These are phyloP conservation scores for Pachyrhizus erosus DNA, from an alignment of 306 rosid genomes.

Conservation along the genomic window DNA sequence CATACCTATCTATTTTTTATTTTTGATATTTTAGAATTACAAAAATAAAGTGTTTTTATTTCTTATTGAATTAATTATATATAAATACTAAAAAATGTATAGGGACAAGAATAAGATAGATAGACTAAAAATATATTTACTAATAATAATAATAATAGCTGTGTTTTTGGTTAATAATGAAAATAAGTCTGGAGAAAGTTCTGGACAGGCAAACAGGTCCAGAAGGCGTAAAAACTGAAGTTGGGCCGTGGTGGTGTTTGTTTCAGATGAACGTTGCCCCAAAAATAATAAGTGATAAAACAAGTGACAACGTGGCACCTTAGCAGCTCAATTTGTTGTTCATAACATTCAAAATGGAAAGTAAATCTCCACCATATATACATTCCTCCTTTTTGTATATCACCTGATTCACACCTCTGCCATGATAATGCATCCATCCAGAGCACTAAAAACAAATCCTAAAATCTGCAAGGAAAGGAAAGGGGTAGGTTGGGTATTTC, in stretches of 20 bases:
- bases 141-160: neutral
- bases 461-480: no score
- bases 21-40: no score
- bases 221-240: neutral
- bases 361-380: neutral
- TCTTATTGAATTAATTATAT: neutral
- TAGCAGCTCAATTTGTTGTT: neutral
- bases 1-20: no score
- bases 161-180: no score
- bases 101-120: neutral
- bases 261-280: neutral
- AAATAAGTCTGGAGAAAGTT: neutral
- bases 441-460: conserved; percentile 10
- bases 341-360: neutral
- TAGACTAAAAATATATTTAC: neutral
- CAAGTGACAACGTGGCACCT: conserved; percentile 14
- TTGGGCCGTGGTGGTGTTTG: neutral
- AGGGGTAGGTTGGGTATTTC: neutral
- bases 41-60: neutral
- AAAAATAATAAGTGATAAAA: neutral
- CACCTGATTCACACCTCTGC: neutral
- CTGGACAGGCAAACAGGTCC: no score
- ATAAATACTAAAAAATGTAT: neutral
- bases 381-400: neutral
- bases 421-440: neutral